A percentile compares a stretch with the other conserved stretches of the same genome.
phyloP scores from a whole-genome alignment of 345 rosid species.

The Raphanus sativus region DNA sequence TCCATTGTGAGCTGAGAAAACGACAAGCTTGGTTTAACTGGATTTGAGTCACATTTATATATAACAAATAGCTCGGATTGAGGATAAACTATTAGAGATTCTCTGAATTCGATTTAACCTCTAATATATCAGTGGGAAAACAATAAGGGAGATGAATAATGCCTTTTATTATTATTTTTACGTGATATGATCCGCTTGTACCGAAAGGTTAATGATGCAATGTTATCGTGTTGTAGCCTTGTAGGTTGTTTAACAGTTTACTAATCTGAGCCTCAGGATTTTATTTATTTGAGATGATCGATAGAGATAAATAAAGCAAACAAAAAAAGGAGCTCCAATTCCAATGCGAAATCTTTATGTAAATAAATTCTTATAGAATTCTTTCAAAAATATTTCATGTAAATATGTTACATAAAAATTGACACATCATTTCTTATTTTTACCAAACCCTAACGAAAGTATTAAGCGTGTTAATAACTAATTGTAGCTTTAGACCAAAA shows the following conservation, averaged over 20 bases:
- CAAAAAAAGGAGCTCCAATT: background rate
- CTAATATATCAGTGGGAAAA: background rate
- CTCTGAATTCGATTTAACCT: background rate
- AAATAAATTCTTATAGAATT: too few relatives aligned
- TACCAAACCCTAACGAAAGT: background rate
- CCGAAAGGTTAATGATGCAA: background rate
- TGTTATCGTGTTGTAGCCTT: background rate
- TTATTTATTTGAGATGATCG: background rate
- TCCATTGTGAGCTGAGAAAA: constrained; percentile 8
- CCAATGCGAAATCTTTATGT: too few relatives aligned
- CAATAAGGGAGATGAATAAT: background rate
- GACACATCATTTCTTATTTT: background rate
- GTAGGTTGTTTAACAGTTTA: background rate
- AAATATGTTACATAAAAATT: too few relatives aligned
- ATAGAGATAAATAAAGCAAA: background rate
- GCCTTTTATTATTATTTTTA: background rate
- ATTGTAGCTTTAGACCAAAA: too few relatives aligned
- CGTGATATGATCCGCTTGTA: background rate
- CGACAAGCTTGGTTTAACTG: constrained; percentile 20
- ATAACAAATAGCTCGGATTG: background rate
- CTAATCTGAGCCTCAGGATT: constrained; percentile 21
- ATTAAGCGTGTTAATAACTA: background rate
- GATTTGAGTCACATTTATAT: background rate
- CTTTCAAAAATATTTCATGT: too few relatives aligned
- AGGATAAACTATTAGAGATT: background rate